These are phyloP conservation scores for Rhodamnia rubescens DNA, from an alignment of 345 rosid genomes.

Conservation along the genomic window DNA sequence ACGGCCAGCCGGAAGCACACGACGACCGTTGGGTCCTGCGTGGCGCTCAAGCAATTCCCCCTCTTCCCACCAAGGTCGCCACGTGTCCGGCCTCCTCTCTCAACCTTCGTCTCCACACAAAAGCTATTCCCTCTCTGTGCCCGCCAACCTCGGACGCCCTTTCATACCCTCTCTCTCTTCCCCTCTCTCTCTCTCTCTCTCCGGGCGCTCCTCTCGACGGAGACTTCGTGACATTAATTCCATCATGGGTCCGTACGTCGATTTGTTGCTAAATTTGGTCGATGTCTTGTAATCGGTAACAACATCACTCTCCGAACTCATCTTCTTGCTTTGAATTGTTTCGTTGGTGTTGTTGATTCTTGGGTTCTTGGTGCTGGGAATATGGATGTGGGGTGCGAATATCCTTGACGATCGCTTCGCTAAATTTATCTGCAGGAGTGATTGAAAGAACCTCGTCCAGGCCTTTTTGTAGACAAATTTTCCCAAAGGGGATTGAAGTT, in stretches of 20 bases:
- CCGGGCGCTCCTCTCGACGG: background rate
- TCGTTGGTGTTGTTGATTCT: background rate
- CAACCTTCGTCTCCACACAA: background rate
- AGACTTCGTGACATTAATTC: slow-evolving; percentile 1
- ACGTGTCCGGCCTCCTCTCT: background rate
- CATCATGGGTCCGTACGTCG: background rate
- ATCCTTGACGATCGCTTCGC: background rate
- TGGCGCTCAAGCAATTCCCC: background rate
- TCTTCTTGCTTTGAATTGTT: background rate
- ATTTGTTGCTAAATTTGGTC: background rate
- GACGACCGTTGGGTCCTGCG: background rate
- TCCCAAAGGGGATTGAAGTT: background rate
- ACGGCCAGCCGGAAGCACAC: background rate
- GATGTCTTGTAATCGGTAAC: background rate
- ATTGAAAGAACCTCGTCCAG: background rate
- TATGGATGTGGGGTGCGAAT: background rate
- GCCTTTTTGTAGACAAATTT: background rate
- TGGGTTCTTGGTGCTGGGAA: background rate
- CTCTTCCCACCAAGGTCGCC: background rate
- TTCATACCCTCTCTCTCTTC: background rate
- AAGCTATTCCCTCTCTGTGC: background rate
- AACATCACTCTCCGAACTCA: background rate
- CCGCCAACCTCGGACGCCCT: slow-evolving; percentile 65
- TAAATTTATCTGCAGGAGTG: background rate
- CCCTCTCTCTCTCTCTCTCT: background rate